These are phyloP conservation scores for Bassia scoparia DNA, from an alignment of 148 eudicot genomes.

Conservation along the genomic window DNA sequence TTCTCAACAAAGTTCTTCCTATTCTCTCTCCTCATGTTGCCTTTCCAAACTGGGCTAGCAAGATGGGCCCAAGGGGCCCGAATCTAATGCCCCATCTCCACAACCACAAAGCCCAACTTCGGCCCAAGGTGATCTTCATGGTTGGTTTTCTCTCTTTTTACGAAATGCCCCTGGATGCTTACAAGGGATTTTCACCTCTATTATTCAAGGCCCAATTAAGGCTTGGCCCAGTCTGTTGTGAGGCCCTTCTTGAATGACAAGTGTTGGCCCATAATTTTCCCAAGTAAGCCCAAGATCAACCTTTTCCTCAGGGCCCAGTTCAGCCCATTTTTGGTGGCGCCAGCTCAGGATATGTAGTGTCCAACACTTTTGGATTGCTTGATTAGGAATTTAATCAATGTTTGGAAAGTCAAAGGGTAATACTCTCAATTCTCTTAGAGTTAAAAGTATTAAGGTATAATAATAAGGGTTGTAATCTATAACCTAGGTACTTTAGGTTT, in stretches of 20 bases:
- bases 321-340: background rate
- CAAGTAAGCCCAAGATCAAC: background rate
- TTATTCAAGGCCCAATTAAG: background rate
- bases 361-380: background rate
- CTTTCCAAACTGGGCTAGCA: conserved; percentile 10
- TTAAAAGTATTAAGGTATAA: background rate
- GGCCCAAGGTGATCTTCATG: background rate
- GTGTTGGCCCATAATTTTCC: conserved; percentile 9
- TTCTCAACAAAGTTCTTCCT: background rate
- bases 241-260: conserved; percentile 2
- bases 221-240: conserved; percentile 7
- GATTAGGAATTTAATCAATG: background rate
- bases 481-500: background rate
- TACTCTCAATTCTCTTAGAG: background rate
- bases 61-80: conserved; percentile 12
- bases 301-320: conserved; percentile 4
- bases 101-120: background rate
- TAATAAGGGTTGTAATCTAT: background rate
- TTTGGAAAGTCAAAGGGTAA: background rate
- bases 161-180: conserved; percentile 5
- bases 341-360: background rate
- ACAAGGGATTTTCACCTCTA: background rate
- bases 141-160: background rate
- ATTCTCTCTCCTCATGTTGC: background rate
- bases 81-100: background rate